These are phyloP conservation scores for Mycena maculata DNA, from an alignment of 768 basidiomycete genomes.

Conservation along the genomic window DNA sequence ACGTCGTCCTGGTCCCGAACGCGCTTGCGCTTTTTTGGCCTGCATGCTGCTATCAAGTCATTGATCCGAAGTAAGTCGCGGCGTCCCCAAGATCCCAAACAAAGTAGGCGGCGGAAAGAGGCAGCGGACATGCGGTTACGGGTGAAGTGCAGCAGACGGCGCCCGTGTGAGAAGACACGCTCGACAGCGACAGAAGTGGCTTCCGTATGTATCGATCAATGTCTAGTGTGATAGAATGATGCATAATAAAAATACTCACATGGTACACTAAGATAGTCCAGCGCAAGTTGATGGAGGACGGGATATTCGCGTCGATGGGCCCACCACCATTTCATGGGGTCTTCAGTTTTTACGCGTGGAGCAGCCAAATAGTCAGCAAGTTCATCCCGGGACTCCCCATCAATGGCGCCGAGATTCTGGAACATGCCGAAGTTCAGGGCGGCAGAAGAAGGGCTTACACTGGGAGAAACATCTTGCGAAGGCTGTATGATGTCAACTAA, in stretches of 20 bases:
- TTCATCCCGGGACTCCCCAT: slow-evolving; percentile 6
- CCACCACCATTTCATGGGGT: too few relatives aligned
- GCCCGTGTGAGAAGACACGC: slow-evolving; percentile 24
- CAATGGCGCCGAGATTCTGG: slow-evolving; percentile 9
- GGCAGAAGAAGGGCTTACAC: too few relatives aligned
- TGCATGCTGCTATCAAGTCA: too few relatives aligned
- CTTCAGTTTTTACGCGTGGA: slow-evolving; percentile 1
- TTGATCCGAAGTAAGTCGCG: not conserved
- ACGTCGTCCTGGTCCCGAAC: too few relatives aligned
- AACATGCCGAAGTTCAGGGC: slow-evolving; percentile 3
- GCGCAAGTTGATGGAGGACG: not conserved
- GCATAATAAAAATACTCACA: not conserved
- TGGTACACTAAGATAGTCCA: slow-evolving; percentile 5
- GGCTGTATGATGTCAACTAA: too few relatives aligned
- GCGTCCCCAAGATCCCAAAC: slow-evolving; percentile 6
- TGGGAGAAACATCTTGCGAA: too few relatives aligned
- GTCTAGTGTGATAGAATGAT: not conserved
- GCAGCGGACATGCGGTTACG: not conserved
- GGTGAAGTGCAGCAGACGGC: slow-evolving; percentile 17
- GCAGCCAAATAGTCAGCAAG: not conserved
- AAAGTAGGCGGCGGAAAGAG: not conserved
- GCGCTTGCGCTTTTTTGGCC: too few relatives aligned
- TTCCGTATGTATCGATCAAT: not conserved
- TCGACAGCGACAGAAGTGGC: slow-evolving; percentile 22
- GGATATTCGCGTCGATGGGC: not conserved